These are phyloP conservation scores for Monosporozyma siamensis DNA, from an alignment of 805 yeast species.

Conservation along the genomic window DNA sequence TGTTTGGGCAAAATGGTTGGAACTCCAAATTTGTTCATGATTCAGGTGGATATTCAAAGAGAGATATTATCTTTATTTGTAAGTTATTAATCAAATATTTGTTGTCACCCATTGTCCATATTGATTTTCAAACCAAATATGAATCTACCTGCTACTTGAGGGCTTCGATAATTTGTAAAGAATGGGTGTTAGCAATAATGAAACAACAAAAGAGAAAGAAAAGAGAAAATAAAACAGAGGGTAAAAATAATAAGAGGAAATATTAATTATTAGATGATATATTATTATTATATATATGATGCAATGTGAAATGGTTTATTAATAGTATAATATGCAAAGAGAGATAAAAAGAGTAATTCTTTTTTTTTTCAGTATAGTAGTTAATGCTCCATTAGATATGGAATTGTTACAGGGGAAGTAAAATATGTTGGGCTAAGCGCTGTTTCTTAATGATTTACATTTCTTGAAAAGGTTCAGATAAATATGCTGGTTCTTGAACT, in stretches of 20 bases:
- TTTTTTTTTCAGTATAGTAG: no score
- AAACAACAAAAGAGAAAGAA: not conserved
- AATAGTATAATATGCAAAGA: not conserved
- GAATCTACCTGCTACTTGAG: conserved; percentile 77
- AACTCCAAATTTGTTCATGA: conserved; percentile 76
- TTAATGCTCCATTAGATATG: no score
- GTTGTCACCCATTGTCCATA: conserved; percentile 70
- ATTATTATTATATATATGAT: not conserved
- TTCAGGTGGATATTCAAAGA: conserved; percentile 79
- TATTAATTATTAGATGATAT: not conserved
- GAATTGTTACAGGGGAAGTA: no score
- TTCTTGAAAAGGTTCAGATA: conserved; percentile 12
- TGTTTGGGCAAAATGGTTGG: conserved; percentile 66
- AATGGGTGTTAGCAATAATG: conserved; percentile 49
- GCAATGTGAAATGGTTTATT: not conserved
- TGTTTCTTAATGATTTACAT: conserved; percentile 8
- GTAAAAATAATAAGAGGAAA: not conserved
- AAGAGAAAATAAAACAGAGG: no score
- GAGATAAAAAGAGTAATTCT: no score
- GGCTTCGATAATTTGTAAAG: conserved; percentile 65
- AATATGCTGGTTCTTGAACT: conserved; percentile 17
- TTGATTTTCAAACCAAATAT: conserved; percentile 83
- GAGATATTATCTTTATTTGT: conserved; percentile 58
- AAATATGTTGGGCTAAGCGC: not conserved
- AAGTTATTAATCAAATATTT: conserved; percentile 64